These are phyloP conservation scores for Dothideomycetes sp. DNA, from an alignment of 2,329 filamentous ascomycete genomes.

Conservation along the genomic window DNA sequence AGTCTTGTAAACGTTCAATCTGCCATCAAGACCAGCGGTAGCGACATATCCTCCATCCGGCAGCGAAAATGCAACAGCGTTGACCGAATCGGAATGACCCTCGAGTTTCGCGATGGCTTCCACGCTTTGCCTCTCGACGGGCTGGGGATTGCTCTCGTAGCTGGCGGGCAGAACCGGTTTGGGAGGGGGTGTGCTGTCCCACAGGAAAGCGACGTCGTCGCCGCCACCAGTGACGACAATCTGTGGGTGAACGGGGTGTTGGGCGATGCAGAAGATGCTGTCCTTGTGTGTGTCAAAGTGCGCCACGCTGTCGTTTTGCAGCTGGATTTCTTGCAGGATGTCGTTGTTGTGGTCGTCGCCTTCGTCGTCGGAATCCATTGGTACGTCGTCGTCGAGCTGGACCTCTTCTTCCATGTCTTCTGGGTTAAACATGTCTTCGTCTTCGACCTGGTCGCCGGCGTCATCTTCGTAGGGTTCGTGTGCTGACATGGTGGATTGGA, in stretches of 20 bases:
- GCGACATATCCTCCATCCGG: slow-evolving; percentile 75
- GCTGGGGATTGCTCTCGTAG: slow-evolving; percentile 59
- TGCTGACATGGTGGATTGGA: slow-evolving; percentile 6
- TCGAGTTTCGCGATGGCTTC: slow-evolving; percentile 63
- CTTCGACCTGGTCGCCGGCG: slow-evolving; percentile 37
- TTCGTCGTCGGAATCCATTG: slow-evolving; percentile 68
- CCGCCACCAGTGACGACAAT: slow-evolving; percentile 83
- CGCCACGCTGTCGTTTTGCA: slow-evolving; percentile 86
- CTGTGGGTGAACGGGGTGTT: slow-evolving; percentile 70
- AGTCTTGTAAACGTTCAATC: slow-evolving; percentile 49
- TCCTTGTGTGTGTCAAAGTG: slow-evolving; percentile 88
- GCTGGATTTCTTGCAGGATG: slow-evolving; percentile 57
- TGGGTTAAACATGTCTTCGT: slow-evolving; percentile 61
- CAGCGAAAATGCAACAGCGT: slow-evolving; percentile 73
- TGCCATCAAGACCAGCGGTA: slow-evolving; percentile 82
- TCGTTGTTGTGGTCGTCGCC: slow-evolving; percentile 50
- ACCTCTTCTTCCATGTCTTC: slow-evolving; percentile 66
- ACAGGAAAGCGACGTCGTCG: slow-evolving; percentile 77
- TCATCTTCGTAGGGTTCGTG: slow-evolving; percentile 13
- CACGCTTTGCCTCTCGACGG: slow-evolving; percentile 49
- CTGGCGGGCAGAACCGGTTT: slow-evolving; percentile 63
- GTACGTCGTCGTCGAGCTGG: slow-evolving; percentile 55
- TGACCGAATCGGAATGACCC: slow-evolving; percentile 89
- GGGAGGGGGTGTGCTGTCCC: slow-evolving; percentile 59
- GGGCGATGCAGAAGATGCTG: slow-evolving; percentile 88